phyloP scores from a whole-genome alignment of 2,329 filamentous ascomycete species.

The Alternaria hordeiaustralica region DNA sequence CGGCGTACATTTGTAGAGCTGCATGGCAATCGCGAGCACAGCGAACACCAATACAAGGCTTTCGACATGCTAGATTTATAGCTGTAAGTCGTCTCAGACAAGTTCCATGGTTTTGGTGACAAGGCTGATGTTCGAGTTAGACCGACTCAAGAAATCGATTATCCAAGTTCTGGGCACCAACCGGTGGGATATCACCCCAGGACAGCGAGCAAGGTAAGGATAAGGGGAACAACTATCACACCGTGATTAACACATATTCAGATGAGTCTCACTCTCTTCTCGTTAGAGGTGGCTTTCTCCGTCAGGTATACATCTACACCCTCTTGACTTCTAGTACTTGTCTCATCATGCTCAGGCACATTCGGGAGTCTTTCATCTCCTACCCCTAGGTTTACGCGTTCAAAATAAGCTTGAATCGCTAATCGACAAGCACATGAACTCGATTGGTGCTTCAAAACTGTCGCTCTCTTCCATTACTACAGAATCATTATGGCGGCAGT shows the following conservation, averaged over 20 bases:
- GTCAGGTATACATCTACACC: conserved; percentile 41
- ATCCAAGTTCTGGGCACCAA: conserved; percentile 81
- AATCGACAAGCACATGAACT: conserved; percentile 88
- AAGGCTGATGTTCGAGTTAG: conserved; percentile 39
- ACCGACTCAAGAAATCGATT: conserved; percentile 65
- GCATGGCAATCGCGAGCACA: conserved; percentile 18
- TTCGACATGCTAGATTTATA: conserved; percentile 35
- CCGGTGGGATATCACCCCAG: conserved; percentile 67
- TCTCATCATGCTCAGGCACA: conserved; percentile 66
- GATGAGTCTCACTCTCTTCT: conserved; percentile 54
- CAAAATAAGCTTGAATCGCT: conserved; percentile 86
- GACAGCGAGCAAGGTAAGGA: conserved; percentile 54
- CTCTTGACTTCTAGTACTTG: neutral
- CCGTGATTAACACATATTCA: conserved; percentile 11
- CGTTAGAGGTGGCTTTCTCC: conserved; percentile 54
- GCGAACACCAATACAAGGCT: conserved; percentile 10
- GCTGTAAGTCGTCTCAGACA: conserved; percentile 40
- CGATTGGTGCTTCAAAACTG: conserved; percentile 79
- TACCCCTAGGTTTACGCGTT: conserved; percentile 85
- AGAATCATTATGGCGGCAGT: conserved; percentile 81
- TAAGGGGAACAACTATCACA: neutral
- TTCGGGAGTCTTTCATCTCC: conserved; percentile 88
- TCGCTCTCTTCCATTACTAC: conserved; percentile 86
- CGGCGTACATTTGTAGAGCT: conserved; percentile 30
- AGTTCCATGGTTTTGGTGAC: neutral